Base-by-base conservation (phyloP, 2,329 filamentous ascomycete species). In the Pyrenophora graminea region DNA sequence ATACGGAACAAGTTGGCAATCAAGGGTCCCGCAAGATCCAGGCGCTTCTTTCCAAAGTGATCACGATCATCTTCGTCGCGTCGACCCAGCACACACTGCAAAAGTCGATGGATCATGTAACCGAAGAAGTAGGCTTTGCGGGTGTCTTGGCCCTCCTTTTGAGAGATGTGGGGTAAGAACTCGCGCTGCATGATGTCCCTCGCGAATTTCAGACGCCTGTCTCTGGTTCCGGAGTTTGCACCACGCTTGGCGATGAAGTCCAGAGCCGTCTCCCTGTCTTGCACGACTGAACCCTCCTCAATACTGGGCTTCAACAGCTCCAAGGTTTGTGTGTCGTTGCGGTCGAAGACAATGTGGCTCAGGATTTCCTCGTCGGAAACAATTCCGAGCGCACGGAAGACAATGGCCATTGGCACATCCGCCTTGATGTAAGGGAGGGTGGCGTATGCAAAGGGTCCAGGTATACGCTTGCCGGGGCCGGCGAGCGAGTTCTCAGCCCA, bases 341-440 rank as follows among this genome's bases (percentile, higher is more conserved):
- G 86, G 69, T 97, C 92, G 74, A 96, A 97, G 75, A 92, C 96
- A 62, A 99, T 96, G 71, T 97, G 92, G 71, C 97, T 97, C 39
- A 99, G 81, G 58, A 99, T 99, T 70, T 99, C 94, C 72, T 97
- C 91, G 68, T 99, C 94, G 7, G 93, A 97, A 4, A 99, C 93
- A 30, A 99, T 89, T 64, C 94, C 94, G 12, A 99, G 81, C 3
- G 94, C 95, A 67, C 94, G 87, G 80, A 99, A 99, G 49, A 97
- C 92, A 59, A 97, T 90, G 53, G 89, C 93, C 58, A 99, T 91
- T 0, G 94, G 94, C 41, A 99, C 86, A 67, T 97, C 93, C 3
- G 86, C 82, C 77, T 96, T 96, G 76, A 97, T 89, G 69, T 97
- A 97, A 4, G 94, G 95, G 31, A 99, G 79, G 3, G 90, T 94